Percentiles rank a stretch among this genome's conserved stretches.
phyloP scores from a whole-genome alignment of 441 rosid species.

The Mallotus japonicus region DNA sequence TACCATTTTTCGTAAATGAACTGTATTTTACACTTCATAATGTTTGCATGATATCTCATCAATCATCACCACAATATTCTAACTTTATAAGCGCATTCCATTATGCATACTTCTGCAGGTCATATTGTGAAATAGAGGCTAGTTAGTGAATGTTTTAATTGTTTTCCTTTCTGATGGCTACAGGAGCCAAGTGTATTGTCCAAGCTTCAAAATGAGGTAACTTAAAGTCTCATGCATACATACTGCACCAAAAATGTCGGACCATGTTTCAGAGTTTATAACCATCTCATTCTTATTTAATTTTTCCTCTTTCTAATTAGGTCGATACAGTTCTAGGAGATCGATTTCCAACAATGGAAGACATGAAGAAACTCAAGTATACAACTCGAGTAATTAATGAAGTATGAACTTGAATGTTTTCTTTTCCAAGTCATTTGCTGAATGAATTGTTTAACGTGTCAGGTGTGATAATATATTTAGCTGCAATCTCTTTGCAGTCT shows the following conservation, averaged over 20 bases:
- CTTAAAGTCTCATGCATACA: conserved; percentile 8
- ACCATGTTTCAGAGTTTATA: conserved; percentile 17
- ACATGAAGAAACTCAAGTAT: conserved; percentile 87
- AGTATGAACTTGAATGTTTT: conserved; percentile 38
- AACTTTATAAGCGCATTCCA: not conserved
- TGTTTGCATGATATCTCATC: not conserved
- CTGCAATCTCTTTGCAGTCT: conserved; percentile 51
- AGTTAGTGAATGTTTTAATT: conserved; percentile 10
- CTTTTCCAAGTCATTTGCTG: not conserved
- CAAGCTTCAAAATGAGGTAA: conserved; percentile 90
- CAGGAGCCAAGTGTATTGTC: conserved; percentile 81
- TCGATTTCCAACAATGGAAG: conserved; percentile 78
- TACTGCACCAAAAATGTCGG: conserved; percentile 1
- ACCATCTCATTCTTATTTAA: not conserved
- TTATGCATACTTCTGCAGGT: not conserved
- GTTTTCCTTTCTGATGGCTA: conserved; percentile 28
- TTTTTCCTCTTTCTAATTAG: conserved; percentile 31
- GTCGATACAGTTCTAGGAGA: conserved; percentile 93
- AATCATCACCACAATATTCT: not conserved
- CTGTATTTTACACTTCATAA: not conserved
- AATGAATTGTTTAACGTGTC: conserved; percentile 15
- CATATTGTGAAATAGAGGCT: conserved; percentile 14
- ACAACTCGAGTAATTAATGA: conserved; percentile 94
- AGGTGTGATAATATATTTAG: conserved; percentile 17
- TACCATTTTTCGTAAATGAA: not conserved